Conservation (phyloP, 2,329 filamentous ascomycete genomes). For the Phoma sp. region DNA sequence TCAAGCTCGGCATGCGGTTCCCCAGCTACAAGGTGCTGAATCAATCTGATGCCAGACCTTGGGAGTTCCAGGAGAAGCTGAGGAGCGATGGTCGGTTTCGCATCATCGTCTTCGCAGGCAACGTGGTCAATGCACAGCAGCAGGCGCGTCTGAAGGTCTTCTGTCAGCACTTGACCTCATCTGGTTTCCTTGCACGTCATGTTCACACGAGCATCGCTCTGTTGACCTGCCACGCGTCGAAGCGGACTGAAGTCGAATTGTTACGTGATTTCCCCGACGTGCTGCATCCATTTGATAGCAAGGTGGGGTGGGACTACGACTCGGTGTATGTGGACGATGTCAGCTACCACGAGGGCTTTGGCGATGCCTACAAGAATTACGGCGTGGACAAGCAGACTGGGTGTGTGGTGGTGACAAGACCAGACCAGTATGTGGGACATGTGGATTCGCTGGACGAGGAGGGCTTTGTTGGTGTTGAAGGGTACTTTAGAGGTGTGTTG, state of each 20-base stretch:
- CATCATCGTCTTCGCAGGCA: constrained; percentile 68
- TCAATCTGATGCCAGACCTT: constrained; percentile 63
- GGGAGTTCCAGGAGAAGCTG: constrained; percentile 66
- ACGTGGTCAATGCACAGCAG: constrained; percentile 57
- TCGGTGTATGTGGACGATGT: constrained; percentile 57
- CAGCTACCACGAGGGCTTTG: constrained; percentile 54
- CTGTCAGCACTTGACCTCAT: constrained; percentile 53
- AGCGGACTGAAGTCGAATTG: constrained; percentile 55
- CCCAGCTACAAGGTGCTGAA: constrained; percentile 66
- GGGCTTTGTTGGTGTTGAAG: constrained; percentile 37
- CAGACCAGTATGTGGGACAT: constrained; percentile 70
- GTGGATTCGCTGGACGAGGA: constrained; percentile 50
- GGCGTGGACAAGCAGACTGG: constrained; percentile 65
- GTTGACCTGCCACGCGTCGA: constrained; percentile 65
- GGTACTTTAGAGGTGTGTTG: constrained; percentile 44
- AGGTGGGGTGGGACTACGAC: constrained; percentile 51
- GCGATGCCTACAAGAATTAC: constrained; percentile 62
- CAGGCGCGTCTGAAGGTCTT: constrained; percentile 57
- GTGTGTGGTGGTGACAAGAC: constrained; percentile 66
- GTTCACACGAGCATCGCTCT: constrained; percentile 64
- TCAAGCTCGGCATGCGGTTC: constrained; percentile 64
- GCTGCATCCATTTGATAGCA: constrained; percentile 54
- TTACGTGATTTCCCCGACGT: constrained; percentile 53
- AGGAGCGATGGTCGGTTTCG: constrained; percentile 66
- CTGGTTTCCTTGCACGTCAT: constrained; percentile 54